Evolutionary conservation across 768 basidiomycete genomes (phyloP), one percentile per base, ranked within the genome.

Genomic region (Termitomyces titanicus): DNA sequence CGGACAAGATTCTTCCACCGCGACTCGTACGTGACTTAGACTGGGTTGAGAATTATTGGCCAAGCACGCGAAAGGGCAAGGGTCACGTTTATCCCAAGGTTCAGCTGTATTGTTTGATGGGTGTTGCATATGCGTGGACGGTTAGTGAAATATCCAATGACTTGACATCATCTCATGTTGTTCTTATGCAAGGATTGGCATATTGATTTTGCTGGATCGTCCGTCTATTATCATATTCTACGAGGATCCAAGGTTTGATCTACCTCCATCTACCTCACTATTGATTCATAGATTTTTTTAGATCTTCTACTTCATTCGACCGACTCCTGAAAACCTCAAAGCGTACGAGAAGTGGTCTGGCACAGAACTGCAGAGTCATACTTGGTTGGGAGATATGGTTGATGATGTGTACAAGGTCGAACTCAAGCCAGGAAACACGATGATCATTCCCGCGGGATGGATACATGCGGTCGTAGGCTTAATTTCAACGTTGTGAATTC

Each of bases 31-130:
- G 90, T 50, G 92, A 98, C 53, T 68, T 98, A 60, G 97, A 98
- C 64, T 99, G 96, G 96, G 96, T 98, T 6, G 94, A 97, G 67
- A 90, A 88, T 57, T 92, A 86, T 68, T 99, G 96, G 96, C 94
- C 94, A 0, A 79, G 78, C 54, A 84, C 83, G 45, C 81, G 84
- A 63, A 88, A 85, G 68, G 84, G 85, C 35, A 83, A 83, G 62
- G 84, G 86, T 0, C 81, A 91, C 55, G 64, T 79, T 49, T 94
- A 89, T 65, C 96, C 96, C 7, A 96, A 96, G 65, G 96, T 99
- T 2, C 94, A 96, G 65, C 69, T 96, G 48, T 99, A 99, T 68
- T 98, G 96, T 65, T 74, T 99, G 54, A 99, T 99, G 97, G 92
- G 93, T 33, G 94, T 96, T 20, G 86, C 84, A 8, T 82, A 85